A percentile compares a stretch with the other conserved stretches of the same genome.
Conservation (phyloP, 2,329 filamentous ascomycete genomes). For the Ophiostoma ips region DNA sequence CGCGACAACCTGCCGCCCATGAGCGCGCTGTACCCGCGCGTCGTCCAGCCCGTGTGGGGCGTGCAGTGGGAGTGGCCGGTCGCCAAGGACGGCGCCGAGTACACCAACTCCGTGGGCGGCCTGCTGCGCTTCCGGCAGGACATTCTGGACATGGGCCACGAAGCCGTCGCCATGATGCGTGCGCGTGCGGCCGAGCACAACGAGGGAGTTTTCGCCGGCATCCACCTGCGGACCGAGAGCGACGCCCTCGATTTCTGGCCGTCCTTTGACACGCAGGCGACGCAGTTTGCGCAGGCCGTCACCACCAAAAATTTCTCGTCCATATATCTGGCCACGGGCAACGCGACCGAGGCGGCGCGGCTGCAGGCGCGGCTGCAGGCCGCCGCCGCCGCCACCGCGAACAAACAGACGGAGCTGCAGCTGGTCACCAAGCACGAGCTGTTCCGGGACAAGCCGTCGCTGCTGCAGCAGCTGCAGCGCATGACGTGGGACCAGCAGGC, state of each 20-base stretch:
- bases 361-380: slow-evolving; percentile 18
- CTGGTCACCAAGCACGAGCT: slow-evolving; percentile 26
- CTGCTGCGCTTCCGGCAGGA: slow-evolving; percentile 28
- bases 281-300: slow-evolving; percentile 25
- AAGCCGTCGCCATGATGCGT: slow-evolving; percentile 16
- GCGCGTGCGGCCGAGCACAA: neutral
- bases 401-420: neutral
- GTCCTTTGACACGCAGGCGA: slow-evolving; percentile 26
- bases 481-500: slow-evolving; percentile 32
- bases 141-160: slow-evolving; percentile 27
- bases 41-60: slow-evolving; percentile 29
- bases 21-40: slow-evolving; percentile 20
- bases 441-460: slow-evolving; percentile 16
- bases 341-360: slow-evolving; percentile 26
- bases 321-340: slow-evolving; percentile 33
- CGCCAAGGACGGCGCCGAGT: slow-evolving; percentile 32
- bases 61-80: slow-evolving; percentile 33
- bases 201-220: slow-evolving; percentile 22
- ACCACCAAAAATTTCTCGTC: slow-evolving; percentile 20
- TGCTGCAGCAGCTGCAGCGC: slow-evolving; percentile 21
- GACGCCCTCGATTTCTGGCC: slow-evolving; percentile 34
- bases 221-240: slow-evolving; percentile 34
- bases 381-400: slow-evolving; percentile 13
- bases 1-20: slow-evolving; percentile 13
- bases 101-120: slow-evolving; percentile 29